Percentiles rank a stretch among this genome's conserved stretches.
Evolutionary conservation across 2,329 filamentous ascomycete species (phyloP).

Genomic region (Arthroderma uncinatum): DNA sequence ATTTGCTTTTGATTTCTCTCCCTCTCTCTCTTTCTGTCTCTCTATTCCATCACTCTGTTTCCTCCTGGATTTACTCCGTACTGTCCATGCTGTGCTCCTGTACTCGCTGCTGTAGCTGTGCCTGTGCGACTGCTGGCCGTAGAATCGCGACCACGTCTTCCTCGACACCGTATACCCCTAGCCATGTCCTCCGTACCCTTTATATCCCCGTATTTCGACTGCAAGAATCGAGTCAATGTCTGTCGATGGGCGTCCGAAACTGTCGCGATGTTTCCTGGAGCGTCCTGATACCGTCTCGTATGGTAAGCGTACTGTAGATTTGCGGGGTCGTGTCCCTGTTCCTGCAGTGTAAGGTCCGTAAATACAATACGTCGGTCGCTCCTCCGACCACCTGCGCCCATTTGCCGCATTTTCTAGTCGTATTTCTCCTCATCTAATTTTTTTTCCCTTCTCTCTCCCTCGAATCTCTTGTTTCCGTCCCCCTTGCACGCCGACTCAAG

Average conservation of each 20-base stretch:
- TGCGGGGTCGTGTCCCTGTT: not conserved
- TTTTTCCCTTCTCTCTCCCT: slow-evolving; percentile 17
- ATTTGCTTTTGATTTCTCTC: slow-evolving; percentile 10
- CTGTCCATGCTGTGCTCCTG: slow-evolving; percentile 6
- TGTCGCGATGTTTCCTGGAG: not conserved
- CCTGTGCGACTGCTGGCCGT: not conserved
- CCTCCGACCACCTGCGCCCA: not conserved
- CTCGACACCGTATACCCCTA: too few species aligned
- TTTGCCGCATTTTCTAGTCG: slow-evolving; percentile 7
- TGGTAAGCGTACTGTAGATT: not conserved
- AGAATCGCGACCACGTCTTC: not conserved
- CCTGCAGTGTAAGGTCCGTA: not conserved
- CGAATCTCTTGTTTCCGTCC: slow-evolving; percentile 17
- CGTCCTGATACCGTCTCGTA: not conserved
- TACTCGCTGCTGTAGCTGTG: not conserved
- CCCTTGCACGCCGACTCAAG: slow-evolving; percentile 19
- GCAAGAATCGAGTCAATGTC: too few species aligned
- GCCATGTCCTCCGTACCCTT: too few species aligned
- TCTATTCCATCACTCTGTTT: slow-evolving; percentile 14
- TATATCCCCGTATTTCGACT: too few species aligned
- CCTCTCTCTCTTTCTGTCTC: slow-evolving; percentile 13
- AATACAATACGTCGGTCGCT: not conserved
- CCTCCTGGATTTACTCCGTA: slow-evolving; percentile 16
- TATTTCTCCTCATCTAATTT: slow-evolving; percentile 9
- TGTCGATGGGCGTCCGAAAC: not conserved